Conservation (phyloP, 306 rosid species). For the Begonia peltatifolia region DNA sequence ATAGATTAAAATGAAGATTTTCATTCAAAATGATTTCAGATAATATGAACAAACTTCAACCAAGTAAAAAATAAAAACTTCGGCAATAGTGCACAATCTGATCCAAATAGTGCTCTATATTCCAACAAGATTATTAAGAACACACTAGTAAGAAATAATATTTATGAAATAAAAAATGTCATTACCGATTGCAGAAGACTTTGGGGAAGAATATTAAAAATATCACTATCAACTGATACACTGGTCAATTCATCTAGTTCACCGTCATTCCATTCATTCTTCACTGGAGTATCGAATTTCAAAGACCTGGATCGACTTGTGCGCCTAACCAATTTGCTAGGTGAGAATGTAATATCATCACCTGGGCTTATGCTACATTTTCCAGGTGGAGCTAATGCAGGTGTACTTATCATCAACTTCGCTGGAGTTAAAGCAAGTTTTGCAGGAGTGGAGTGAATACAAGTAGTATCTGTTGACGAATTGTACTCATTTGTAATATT, state of each 20-base stretch:
- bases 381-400: slow-evolving; percentile 37
- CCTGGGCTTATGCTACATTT: slow-evolving; percentile 43
- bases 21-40: too few relatives aligned
- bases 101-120: too few relatives aligned
- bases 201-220: slow-evolving; percentile 37
- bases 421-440: slow-evolving; percentile 38
- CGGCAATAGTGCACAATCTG: too few relatives aligned
- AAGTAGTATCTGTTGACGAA: slow-evolving; percentile 4
- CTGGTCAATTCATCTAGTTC: slow-evolving; percentile 13
- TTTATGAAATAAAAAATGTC: neutral
- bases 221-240: slow-evolving; percentile 24
- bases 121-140: too few relatives aligned
- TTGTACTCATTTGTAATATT: slow-evolving; percentile 16
- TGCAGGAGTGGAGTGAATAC: slow-evolving; percentile 33
- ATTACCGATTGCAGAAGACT: slow-evolving; percentile 68
- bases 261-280: slow-evolving; percentile 17
- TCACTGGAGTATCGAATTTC: slow-evolving; percentile 59
- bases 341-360: slow-evolving; percentile 15
- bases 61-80: too few relatives aligned
- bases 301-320: slow-evolving; percentile 44
- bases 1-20: too few relatives aligned
- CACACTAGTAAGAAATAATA: neutral
- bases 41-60: too few relatives aligned
- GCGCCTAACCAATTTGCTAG: slow-evolving; percentile 38
- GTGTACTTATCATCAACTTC: slow-evolving; percentile 51